A percentile compares a stretch with the other conserved stretches of the same genome.
These are phyloP conservation scores for Solanum chacoense DNA, from an alignment of 305 asterid genomes.

Conservation along the genomic window DNA sequence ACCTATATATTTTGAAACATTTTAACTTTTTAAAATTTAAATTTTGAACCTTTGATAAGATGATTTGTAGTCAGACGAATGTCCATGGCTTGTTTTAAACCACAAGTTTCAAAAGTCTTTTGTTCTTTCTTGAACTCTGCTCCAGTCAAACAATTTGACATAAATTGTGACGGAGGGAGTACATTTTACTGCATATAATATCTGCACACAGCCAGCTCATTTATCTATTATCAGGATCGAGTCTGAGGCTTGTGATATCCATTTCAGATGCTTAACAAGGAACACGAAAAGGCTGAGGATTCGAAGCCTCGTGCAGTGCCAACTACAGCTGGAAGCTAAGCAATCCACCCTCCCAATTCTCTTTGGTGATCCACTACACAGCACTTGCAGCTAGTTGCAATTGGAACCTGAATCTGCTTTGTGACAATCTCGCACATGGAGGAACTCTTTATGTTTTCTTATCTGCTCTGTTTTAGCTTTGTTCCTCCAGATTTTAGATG, in stretches of 20 bases:
- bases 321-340: slow-evolving; percentile 65
- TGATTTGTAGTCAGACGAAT: neutral
- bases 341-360: neutral
- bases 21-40: neutral
- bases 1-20: neutral
- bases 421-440: neutral
- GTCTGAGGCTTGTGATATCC: neutral
- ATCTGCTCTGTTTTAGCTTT: neutral
- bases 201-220: neutral
- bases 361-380: neutral
- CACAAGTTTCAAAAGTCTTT: neutral
- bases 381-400: neutral
- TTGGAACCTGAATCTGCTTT: neutral
- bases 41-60: neutral
- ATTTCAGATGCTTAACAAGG: slow-evolving; percentile 81
- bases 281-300: slow-evolving; percentile 83
- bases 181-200: neutral
- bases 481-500: neutral
- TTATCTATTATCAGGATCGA: neutral
- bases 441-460: neutral
- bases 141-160: neutral
- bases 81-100: neutral
- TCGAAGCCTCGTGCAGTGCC: slow-evolving; percentile 64
- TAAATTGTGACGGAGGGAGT: neutral
- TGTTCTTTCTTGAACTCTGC: neutral